These are phyloP conservation scores for Cerioporus squamosus DNA, from an alignment of 1,284 basidiomycete species.

Conservation along the genomic window DNA sequence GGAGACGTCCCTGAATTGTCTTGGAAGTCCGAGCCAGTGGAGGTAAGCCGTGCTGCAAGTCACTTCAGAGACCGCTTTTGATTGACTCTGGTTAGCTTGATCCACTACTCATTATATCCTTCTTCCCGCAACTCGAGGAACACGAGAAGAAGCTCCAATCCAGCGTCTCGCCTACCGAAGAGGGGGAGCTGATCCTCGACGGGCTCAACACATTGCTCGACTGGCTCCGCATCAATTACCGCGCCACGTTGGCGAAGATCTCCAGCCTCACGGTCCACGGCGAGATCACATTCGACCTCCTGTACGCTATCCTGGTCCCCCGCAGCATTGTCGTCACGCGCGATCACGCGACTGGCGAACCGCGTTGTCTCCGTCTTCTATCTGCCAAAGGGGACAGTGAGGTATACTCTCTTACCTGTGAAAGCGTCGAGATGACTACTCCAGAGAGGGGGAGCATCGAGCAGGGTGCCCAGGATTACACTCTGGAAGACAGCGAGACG, in stretches of 20 bases:
- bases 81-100: constrained; percentile 42
- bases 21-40: constrained; percentile 55
- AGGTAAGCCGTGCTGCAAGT: constrained; percentile 37
- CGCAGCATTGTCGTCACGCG: constrained; percentile 8
- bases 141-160: constrained; percentile 44
- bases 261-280: constrained; percentile 48
- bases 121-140: constrained; percentile 47
- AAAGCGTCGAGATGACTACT: constrained; percentile 56
- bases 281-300: constrained; percentile 58
- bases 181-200: constrained; percentile 43
- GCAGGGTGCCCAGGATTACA: constrained; percentile 3
- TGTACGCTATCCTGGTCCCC: constrained; percentile 38
- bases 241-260: constrained; percentile 47
- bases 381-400: constrained; percentile 31
- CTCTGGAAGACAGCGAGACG: neutral
- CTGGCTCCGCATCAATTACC: constrained; percentile 52
- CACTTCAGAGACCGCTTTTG: constrained; percentile 2
- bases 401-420: constrained; percentile 45
- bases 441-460: constrained; percentile 15
- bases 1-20: constrained; percentile 56
- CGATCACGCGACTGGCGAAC: constrained; percentile 38
- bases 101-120: constrained; percentile 54
- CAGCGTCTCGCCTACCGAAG: constrained; percentile 36
- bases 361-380: constrained; percentile 48
- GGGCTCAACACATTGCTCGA: constrained; percentile 40